A percentile compares a stretch with the other conserved stretches of the same genome.
Conservation (phyloP, 371 early-diverging fungal species). For the Syncephalis fuscata region DNA sequence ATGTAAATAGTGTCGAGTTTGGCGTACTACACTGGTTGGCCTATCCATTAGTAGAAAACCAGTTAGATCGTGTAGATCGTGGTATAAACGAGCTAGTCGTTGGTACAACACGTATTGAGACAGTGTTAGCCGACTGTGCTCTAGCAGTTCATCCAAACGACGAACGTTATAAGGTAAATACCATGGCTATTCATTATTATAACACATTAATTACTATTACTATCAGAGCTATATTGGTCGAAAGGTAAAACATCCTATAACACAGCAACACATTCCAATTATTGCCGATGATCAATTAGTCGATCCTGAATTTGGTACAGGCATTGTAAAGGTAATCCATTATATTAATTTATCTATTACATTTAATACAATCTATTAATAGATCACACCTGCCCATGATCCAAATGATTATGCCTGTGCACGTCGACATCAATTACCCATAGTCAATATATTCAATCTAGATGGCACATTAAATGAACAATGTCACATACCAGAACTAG, state of each 20-base stretch:
- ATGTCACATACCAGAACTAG: conserved; percentile 24
- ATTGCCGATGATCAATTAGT: conserved; percentile 73
- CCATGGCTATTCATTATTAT: background rate
- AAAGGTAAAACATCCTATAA: conserved; percentile 78
- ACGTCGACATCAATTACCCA: conserved; percentile 81
- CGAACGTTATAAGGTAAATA: conserved; percentile 47
- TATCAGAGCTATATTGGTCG: conserved; percentile 55
- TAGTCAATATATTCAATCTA: conserved; percentile 70
- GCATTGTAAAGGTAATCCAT: conserved; percentile 80
- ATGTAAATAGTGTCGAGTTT: conserved; percentile 47
- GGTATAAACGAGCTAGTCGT: conserved; percentile 56
- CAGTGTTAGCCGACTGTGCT: conserved; percentile 98
- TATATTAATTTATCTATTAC: background rate
- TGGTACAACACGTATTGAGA: conserved; percentile 97
- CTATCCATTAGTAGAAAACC: conserved; percentile 29
- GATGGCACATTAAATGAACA: conserved; percentile 54
- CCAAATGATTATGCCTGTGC: conserved; percentile 91
- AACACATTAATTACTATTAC: background rate
- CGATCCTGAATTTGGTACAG: conserved; percentile 91
- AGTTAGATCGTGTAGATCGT: conserved; percentile 19
- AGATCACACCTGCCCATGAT: conserved; percentile 98
- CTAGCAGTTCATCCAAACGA: conserved; percentile 92
- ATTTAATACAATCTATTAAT: conserved; percentile 1
- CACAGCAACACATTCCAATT: conserved; percentile 69
- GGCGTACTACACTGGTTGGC: conserved; percentile 53